Conservation (phyloP, 495 filamentous ascomycete genomes). For the Umbilicaria muhlenbergii region DNA sequence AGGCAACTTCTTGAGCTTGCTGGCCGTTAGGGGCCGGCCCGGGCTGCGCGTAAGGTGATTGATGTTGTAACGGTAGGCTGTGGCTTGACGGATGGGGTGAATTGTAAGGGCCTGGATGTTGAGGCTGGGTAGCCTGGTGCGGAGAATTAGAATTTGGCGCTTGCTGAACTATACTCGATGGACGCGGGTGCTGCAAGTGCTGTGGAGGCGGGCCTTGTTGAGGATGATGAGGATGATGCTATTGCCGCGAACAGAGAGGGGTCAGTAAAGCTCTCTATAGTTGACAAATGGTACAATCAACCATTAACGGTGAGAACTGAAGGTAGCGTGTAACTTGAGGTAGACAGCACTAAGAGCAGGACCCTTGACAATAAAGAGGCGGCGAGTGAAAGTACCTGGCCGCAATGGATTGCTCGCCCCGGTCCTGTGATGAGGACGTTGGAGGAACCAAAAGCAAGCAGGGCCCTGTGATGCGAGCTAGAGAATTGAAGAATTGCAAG, state of each 20-base stretch:
- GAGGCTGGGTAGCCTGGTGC: conserved; percentile 24
- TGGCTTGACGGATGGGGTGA: conserved; percentile 32
- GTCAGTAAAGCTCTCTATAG: too few relatives aligned
- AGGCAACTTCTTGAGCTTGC: conserved; percentile 48
- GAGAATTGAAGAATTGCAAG: too few relatives aligned
- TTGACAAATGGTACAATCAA: too few relatives aligned
- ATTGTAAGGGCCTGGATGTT: conserved; percentile 42
- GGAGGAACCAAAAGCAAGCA: too few relatives aligned
- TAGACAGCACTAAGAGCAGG: too few relatives aligned
- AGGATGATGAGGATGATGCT: conserved; percentile 24
- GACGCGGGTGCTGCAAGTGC: conserved; percentile 44
- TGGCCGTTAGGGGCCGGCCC: conserved; percentile 31
- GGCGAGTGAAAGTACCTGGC: too few relatives aligned
- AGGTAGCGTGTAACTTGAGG: too few relatives aligned
- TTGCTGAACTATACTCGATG: conserved; percentile 48
- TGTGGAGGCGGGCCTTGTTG: conserved; percentile 33
- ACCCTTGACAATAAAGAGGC: too few relatives aligned
- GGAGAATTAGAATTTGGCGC: conserved; percentile 41
- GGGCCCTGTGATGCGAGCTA: too few relatives aligned
- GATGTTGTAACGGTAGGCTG: conserved; percentile 26
- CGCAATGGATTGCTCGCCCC: too few relatives aligned
- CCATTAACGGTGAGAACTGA: too few relatives aligned
- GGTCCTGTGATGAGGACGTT: too few relatives aligned
- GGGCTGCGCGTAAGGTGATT: conserved; percentile 33
- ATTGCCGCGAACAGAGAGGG: conserved; percentile 18